Percentiles rank a stretch among this genome's conserved stretches.
Evolutionary conservation across 2,329 filamentous ascomycete genomes (phyloP).

Genomic region (Fusarium vanettenii): DNA sequence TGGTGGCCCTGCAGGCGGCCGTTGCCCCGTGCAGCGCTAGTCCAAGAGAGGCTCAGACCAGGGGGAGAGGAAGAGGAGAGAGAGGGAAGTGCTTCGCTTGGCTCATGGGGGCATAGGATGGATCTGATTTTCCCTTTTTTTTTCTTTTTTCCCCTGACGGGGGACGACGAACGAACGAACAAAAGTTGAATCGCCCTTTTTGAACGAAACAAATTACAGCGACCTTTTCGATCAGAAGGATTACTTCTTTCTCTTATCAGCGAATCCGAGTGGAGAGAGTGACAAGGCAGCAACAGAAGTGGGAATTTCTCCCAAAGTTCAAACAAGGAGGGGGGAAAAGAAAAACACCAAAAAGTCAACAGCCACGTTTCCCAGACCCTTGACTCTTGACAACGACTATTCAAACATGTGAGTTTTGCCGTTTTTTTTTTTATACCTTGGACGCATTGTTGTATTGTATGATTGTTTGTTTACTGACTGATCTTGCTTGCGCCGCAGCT

Average conservation of each 20-base stretch:
- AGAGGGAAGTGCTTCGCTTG: conserved; percentile 4
- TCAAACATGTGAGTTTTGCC: no score
- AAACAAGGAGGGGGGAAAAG: not conserved
- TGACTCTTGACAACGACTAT: no score
- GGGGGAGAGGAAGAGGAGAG: conserved; percentile 6
- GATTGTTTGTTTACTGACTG: not conserved
- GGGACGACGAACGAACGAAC: conserved; percentile 17
- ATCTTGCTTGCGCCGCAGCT: not conserved
- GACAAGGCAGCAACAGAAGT: not conserved
- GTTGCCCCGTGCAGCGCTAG: conserved; percentile 39
- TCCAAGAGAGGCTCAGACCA: conserved; percentile 30
- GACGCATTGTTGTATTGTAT: not conserved
- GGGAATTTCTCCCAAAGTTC: not conserved
- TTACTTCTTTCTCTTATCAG: not conserved
- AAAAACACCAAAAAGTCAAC: conserved; percentile 2
- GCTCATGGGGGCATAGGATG: not conserved
- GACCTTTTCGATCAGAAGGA: not conserved
- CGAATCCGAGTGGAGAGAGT: not conserved
- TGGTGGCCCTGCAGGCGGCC: conserved; percentile 14
- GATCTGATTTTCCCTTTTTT: conserved; percentile 13
- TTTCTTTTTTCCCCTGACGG: conserved; percentile 42
- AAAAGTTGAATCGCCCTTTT: not conserved
- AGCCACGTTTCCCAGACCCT: conserved; percentile 3
- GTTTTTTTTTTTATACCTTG: no score
- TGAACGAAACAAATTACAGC: not conserved